phyloP scores from a whole-genome alignment of 345 rosid species.

The Syzygium aromaticum region DNA sequence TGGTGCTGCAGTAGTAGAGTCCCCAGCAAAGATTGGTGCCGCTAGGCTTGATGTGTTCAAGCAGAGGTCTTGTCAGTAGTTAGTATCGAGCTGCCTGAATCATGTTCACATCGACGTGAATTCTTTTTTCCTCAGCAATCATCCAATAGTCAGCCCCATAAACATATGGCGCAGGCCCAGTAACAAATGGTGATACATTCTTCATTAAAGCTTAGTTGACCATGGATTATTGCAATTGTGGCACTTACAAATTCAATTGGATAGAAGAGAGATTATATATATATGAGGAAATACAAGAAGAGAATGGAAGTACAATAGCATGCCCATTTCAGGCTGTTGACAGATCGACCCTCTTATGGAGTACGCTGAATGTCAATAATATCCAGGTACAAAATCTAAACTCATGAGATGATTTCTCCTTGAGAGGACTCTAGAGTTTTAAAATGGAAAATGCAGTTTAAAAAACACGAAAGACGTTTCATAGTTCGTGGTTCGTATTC shows the following conservation, averaged over 20 bases:
- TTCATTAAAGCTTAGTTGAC: not conserved
- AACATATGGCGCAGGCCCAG: not conserved
- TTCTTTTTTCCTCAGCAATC: not conserved
- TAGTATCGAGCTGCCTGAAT: not conserved
- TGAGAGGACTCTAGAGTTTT: too few relatives aligned
- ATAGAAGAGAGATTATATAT: not conserved
- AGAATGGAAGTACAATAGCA: not conserved
- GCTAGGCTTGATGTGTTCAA: slow-evolving; percentile 78
- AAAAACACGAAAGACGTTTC: too few relatives aligned
- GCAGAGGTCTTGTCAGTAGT: slow-evolving; percentile 38
- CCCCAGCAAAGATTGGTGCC: slow-evolving; percentile 83
- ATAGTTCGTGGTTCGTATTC: too few relatives aligned
- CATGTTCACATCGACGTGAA: not conserved
- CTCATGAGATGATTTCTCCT: too few relatives aligned
- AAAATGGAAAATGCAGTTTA: too few relatives aligned
- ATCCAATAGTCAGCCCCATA: not conserved
- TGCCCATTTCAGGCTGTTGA: not conserved
- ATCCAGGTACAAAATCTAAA: not conserved
- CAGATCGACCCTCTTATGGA: not conserved
- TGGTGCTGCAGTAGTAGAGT: slow-evolving; percentile 85
- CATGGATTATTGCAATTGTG: not conserved
- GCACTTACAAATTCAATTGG: not conserved
- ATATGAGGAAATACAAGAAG: not conserved
- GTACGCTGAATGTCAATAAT: not conserved
- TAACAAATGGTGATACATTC: not conserved